Evolutionary conservation across 2,329 filamentous ascomycete species (phyloP), one percentile per base, ranked within the genome.

Genomic region (Arthrocladium fulminans): DNA sequence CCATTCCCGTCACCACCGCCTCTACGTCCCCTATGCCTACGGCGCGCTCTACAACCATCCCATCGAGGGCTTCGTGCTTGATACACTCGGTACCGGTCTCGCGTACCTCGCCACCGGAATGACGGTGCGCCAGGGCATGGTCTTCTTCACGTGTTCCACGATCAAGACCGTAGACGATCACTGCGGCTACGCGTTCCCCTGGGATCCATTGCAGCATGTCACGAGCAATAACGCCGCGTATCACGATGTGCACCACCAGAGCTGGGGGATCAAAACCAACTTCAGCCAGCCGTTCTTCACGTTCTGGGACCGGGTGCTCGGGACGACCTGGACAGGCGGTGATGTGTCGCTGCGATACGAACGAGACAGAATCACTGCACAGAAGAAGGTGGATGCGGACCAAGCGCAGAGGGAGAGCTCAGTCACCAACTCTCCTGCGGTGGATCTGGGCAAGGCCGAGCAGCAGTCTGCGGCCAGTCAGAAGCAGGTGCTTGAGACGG

Each of bases 111-210:
- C 85, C 10, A 80, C 86, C 0, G 77, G 84, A 52, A 84, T 97
- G 84, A 88, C 81, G n/a, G 75, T 83, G 42, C 82, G 89, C 47
- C 87, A 94, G 66, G 84, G 83, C 59, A 89, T 95, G 73, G 78
- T 80, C 67, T 96, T 96, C 73, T 97, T 95, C 67, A 83, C 83
- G 44, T 77, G 81, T 65, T 90, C 86, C 25, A 94, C 87, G 6
- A 81, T 96, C 73, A 98, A 98, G 74, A 97, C 92, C 0, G 88
- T 97, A 22, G 89, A 96, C 62, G 92, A 98, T 63, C 92, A 98
- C 71, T 96, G 90, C 67, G 92, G 92, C 55, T 98, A 97, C 63
- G 76, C 81, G n/a, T 83, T 98, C 53, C 92, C 92, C 1, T 97
- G 85, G 80, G 92, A 98, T 65, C 90, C 90, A 2, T 73, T 97